Evolutionary conservation across 2,329 filamentous ascomycete species (phyloP), one percentile per base, ranked within the genome.

Genomic region (Diaporthe amygdali): DNA sequence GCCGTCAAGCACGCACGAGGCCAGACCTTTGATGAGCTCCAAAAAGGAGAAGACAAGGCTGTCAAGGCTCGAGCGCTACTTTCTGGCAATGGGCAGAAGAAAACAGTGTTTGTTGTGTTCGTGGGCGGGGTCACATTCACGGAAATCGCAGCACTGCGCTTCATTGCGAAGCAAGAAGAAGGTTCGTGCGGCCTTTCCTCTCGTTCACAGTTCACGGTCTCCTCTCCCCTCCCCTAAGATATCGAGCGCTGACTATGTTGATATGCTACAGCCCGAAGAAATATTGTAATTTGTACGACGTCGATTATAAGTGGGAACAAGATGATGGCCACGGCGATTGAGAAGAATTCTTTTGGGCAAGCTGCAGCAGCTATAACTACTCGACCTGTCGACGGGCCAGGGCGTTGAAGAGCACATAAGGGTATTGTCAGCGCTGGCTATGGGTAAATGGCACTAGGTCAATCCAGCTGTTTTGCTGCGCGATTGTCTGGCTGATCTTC

Each of bases 61-160:
- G 91, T 96, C 39, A 95, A 96, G 77, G 96, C 96, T 20, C 88
- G 95, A 70, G 92, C 94, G 72, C 89, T 97, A 32, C 85, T 99
- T 47, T 94, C 94, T 56, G 94, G 95, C 0, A 90, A 86, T 61
- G 89, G 89, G 20, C 90, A 90, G 64, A 91, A 91, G 80, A 97
- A 97, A 85, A 96, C 93, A 0, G 92, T 97, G 0, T 94, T 98
- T 78, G 92, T 99, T n/a, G 97, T 98, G 76, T 98, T 98, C 82
- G 85, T 99, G 22, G 96, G 96, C n/a, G 97, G 96, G 2, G 93
- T 99, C 69, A 98, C 95, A 0, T 97, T 97, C 79, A 96, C 96
- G 0, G 96, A 99, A 82, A 96, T 99, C 79, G 95, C 97, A 49
- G 96, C 97, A 25, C 80, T 99, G 79, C 89, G 97, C 68, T 98